Conservation (phyloP, 495 filamentous ascomycete genomes). For the Pseudoneurospora amorphoporcata region DNA sequence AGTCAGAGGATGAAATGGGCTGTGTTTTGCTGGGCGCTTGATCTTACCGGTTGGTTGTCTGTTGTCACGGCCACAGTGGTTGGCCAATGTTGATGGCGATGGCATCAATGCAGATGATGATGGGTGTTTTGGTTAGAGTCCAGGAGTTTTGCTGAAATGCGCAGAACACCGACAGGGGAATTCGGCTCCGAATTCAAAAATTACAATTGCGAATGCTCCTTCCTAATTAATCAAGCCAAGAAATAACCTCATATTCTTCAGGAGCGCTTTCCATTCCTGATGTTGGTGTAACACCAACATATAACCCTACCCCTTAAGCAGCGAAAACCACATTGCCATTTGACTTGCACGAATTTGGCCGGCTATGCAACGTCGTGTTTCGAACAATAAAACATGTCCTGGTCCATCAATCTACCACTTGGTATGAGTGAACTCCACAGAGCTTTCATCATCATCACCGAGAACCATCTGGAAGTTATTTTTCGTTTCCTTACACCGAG, state of each 20-base stretch:
- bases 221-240: not conserved
- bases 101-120: not conserved
- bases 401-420: no score
- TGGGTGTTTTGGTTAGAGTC: not conserved
- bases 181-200: not conserved
- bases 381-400: no score
- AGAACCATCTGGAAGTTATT: not conserved
- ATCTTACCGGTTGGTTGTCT: not conserved
- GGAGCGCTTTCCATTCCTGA: not conserved
- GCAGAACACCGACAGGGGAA: no score
- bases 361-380: not conserved
- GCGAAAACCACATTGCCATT: not conserved
- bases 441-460: not conserved
- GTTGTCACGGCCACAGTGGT: not conserved
- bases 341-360: not conserved
- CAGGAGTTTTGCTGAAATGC: no score
- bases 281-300: not conserved
- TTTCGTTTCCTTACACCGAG: not conserved
- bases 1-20: not conserved
- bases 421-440: not conserved
- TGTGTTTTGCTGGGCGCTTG: not conserved
- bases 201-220: not conserved
- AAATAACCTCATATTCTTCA: not conserved
- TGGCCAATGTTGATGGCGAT: not conserved
- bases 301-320: not conserved